Evolutionary conservation across 257 asterid species (phyloP).

Genomic region (Verbascum thapsus): DNA sequence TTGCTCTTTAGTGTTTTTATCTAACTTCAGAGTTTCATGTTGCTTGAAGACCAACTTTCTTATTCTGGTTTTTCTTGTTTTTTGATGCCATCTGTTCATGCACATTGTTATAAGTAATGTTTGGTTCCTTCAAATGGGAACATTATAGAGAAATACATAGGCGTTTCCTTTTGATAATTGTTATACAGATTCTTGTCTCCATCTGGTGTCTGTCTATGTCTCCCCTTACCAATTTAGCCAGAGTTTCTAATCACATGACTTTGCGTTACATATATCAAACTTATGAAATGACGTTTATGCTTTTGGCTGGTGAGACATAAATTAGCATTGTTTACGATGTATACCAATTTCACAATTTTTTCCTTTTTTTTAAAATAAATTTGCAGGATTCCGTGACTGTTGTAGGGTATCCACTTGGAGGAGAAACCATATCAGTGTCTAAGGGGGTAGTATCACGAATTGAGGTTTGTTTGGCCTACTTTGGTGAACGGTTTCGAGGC

Average conservation of each 20-base stretch:
- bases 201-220: too few relatives aligned
- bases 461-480: slow-evolving; percentile 63
- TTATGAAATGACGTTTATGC: too few relatives aligned
- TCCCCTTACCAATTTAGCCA: too few relatives aligned
- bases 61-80: neutral
- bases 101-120: neutral
- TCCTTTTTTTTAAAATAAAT: slow-evolving; percentile 20
- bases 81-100: neutral
- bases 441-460: slow-evolving; percentile 98
- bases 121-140: too few relatives aligned
- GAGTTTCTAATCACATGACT: too few relatives aligned
- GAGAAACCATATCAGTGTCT: slow-evolving; percentile 95
- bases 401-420: slow-evolving; percentile 98
- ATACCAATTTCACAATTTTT: slow-evolving; percentile 1
- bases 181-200: too few relatives aligned
- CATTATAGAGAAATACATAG: too few relatives aligned
- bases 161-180: too few relatives aligned
- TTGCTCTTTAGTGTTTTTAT: neutral
- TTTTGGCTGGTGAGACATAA: neutral
- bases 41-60: slow-evolving; percentile 16
- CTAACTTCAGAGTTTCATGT: neutral
- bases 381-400: slow-evolving; percentile 92
- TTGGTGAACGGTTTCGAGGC: slow-evolving; percentile 6
- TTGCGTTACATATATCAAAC: too few relatives aligned
- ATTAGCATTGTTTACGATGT: slow-evolving; percentile 1